Conservation (phyloP, 2,329 filamentous ascomycete genomes). For the Aspergillus amoenus region DNA sequence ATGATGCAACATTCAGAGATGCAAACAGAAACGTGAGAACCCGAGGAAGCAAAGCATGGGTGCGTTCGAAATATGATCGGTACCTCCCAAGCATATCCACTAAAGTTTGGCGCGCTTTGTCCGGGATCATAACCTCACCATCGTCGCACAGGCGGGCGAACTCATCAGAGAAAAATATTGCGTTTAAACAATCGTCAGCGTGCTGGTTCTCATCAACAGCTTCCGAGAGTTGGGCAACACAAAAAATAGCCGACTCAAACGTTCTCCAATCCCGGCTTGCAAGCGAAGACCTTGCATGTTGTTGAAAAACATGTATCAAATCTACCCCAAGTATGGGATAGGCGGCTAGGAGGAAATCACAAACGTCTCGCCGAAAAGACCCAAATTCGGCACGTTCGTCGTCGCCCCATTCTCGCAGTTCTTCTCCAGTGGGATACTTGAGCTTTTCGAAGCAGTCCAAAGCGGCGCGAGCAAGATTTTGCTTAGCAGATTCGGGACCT, state of each 20-base stretch:
- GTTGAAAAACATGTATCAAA: slow-evolving; percentile 42
- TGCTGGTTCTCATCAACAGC: slow-evolving; percentile 46
- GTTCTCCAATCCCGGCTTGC: slow-evolving; percentile 39
- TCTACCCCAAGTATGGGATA: slow-evolving; percentile 45
- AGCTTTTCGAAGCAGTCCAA: slow-evolving; percentile 45
- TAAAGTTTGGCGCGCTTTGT: slow-evolving; percentile 41
- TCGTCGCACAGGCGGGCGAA: slow-evolving; percentile 36
- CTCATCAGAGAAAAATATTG: slow-evolving; percentile 39
- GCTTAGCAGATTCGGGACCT: slow-evolving; percentile 33
- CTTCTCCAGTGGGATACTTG: slow-evolving; percentile 35
- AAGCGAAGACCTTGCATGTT: slow-evolving; percentile 35
- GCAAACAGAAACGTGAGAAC: slow-evolving; percentile 47
- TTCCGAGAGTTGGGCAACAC: slow-evolving; percentile 45
- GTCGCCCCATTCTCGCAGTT: slow-evolving; percentile 40
- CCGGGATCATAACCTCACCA: slow-evolving; percentile 31
- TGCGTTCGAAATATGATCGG: slow-evolving; percentile 45
- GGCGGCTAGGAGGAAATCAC: slow-evolving; percentile 45
- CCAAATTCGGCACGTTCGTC: slow-evolving; percentile 45
- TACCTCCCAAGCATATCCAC: slow-evolving; percentile 46
- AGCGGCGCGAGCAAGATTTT: slow-evolving; percentile 40
- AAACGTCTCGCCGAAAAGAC: slow-evolving; percentile 46
- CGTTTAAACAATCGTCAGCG: slow-evolving; percentile 41
- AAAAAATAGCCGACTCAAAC: slow-evolving; percentile 47
- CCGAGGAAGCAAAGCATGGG: slow-evolving; percentile 39
- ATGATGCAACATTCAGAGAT: slow-evolving; percentile 42